Base-by-base conservation (phyloP, 1,284 basidiomycete genomes). In the Sanguinoderma infundibulare region DNA sequence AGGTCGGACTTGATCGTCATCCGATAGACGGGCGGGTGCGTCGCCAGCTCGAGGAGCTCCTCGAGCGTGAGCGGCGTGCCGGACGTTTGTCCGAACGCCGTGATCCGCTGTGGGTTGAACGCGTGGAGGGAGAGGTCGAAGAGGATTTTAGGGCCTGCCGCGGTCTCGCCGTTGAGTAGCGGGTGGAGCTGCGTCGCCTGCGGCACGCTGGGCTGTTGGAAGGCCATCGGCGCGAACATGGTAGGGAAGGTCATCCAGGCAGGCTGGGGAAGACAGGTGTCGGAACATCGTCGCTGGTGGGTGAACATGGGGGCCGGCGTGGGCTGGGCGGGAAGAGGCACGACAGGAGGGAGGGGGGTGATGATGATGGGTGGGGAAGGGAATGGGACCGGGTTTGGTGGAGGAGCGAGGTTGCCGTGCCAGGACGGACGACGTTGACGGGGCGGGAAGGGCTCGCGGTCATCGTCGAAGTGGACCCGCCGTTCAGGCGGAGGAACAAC, bases 1-100 rank as follows among this genome's bases (percentile, higher is more conserved):
- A 72, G 66, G 57, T 89, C 85, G 70, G 83, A 86, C 0, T 80
- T 70, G 69, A 91, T 84, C 12, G 80, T 79, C 67, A 91, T 79
- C 40, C 76, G 79, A 17, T 79, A 81, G 54, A 86, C 73, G 2
- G 81, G 73, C 0, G 89, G 89, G 67, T 82, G 75, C 17, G 86
- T 87, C 24, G 87, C 88, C 12, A 10, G 75, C 68, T 86, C 77
- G 2, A 63, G 64, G 20, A 88, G 74, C 40, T 86, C 81, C 1
- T 83, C 80, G 0, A 64, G 53, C 1, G 78, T 69, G 5, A 87
- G 69, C 0, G 76, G 57, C 8, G 63, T 65, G 15, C 70, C 68
- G 5, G 67, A 61, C 3, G 73, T 72, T 34, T 81, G 77, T 0
- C 79, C 78, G 3, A 71, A 72, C 0, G 77, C 74, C 26, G 80